Base-by-base conservation (phyloP, 257 asterid genomes). In the Forsythia viridissima region DNA sequence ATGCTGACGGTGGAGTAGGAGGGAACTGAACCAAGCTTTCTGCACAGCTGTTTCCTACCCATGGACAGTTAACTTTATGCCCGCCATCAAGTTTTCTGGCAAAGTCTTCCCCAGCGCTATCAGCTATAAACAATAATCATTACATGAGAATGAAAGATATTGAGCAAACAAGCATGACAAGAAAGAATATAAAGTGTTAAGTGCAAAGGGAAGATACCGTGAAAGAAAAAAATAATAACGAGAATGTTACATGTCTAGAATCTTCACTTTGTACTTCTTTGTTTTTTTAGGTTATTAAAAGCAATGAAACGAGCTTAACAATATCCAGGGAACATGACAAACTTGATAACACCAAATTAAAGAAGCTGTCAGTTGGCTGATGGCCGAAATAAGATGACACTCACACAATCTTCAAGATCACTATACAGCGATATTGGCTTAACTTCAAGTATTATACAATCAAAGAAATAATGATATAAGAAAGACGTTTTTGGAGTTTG, bases 21-120 rank as follows among this genome's bases (percentile, higher is more conserved):
- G 98, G 99, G 86, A 96, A 96, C 82, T 96, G 99, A 81, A 92
- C 99, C 88, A 96, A 87, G 83, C 98, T 93, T 85, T 96, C 99
- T 41, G 97, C 93, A 80, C 99, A 93, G 80, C 88, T 89, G 85
- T 92, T 96, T 87, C 92, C 99, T 76, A 85, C 83, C 99, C 99
- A 96, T 18, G 99, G 97, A 74, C 99, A 96, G 85, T 81, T 82
- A 77, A 80, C 43, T 86, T 83, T 90, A 85, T 96, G 99, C 82
- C 91, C 98, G 66, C 84, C 95, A 78, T 93, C 97, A 77, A 93
- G 97, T 82, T 82, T 90, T 80, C 78, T 91, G 51, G 92, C 80
- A 82, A 96, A 93, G 39, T 90, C 94, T 84, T 91, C 96, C 81
- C 91, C 97, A 63, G 97, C 96, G 40, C 40, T 82, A 82, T 89